Percentiles rank a stretch among this genome's conserved stretches.
Evolutionary conservation across 1,284 basidiomycete species (phyloP).

Genomic region (Irpex sp.): DNA sequence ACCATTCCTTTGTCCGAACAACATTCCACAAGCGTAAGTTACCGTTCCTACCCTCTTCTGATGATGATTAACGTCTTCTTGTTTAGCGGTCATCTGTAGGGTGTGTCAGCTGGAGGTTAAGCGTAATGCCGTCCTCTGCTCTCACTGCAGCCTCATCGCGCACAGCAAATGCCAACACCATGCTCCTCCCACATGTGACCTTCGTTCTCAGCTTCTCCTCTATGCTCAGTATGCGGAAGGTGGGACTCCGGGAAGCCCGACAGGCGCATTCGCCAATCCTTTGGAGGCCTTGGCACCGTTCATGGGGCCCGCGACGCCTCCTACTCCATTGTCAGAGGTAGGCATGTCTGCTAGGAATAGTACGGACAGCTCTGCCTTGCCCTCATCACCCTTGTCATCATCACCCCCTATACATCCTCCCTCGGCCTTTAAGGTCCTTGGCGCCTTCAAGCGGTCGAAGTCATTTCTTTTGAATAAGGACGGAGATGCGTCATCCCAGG

Average conservation of each 20-base stretch:
- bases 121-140: constrained; percentile 86
- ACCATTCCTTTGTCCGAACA: constrained; percentile 88
- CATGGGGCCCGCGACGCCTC: constrained; percentile 33
- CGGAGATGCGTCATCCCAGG: constrained; percentile 17
- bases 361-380: constrained; percentile 35
- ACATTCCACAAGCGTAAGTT: constrained; percentile 86
- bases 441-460: constrained; percentile 60
- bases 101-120: constrained; percentile 81
- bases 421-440: constrained; percentile 60
- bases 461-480: constrained; percentile 34
- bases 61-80: background rate
- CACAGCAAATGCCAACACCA: constrained; percentile 77
- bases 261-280: constrained; percentile 37
- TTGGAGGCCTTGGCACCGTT: constrained; percentile 38
- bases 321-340: constrained; percentile 52
- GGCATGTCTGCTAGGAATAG: constrained; percentile 45
- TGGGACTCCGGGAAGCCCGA: constrained; percentile 48
- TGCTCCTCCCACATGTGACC: constrained; percentile 79
- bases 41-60: no score
- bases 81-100: constrained; percentile 78
- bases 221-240: constrained; percentile 73
- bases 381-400: constrained; percentile 25
- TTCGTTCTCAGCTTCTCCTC: constrained; percentile 69
- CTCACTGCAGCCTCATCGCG: constrained; percentile 85
- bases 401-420: constrained; percentile 35